These are phyloP conservation scores for Hyaloraphidium curvatum DNA, from an alignment of 192 early-diverging fungal genomes.

Conservation along the genomic window DNA sequence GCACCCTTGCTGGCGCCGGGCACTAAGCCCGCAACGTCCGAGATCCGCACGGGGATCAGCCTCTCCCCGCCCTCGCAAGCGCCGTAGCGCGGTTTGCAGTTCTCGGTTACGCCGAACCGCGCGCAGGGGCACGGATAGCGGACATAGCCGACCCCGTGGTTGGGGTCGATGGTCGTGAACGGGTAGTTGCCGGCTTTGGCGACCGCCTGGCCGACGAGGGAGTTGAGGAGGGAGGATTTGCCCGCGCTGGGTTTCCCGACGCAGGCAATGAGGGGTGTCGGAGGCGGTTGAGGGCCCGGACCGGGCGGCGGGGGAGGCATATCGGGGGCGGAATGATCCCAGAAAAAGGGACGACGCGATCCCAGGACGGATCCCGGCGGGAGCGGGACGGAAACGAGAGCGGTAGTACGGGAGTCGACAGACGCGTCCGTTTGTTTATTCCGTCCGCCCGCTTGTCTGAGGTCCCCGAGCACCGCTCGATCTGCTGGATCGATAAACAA, in stretches of 20 bases:
- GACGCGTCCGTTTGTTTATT: not conserved
- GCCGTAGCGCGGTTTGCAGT: conserved; percentile 58
- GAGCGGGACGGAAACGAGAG: not conserved
- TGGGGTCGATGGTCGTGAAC: conserved; percentile 73
- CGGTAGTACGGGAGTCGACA: not conserved
- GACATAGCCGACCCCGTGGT: conserved; percentile 59
- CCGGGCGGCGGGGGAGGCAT: not conserved
- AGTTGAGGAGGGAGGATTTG: conserved; percentile 61
- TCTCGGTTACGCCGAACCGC: conserved; percentile 21
- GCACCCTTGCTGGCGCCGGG: conserved; percentile 47
- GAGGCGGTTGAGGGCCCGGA: not conserved
- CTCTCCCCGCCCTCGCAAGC: conserved; percentile 42
- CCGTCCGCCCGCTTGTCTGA: not conserved
- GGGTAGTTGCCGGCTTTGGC: conserved; percentile 74
- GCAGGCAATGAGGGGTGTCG: conserved; percentile 10
- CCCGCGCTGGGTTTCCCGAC: conserved; percentile 40
- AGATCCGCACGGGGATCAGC: conserved; percentile 43
- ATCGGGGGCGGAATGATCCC: not conserved
- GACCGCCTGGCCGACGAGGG: conserved; percentile 46
- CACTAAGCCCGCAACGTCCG: conserved; percentile 70
- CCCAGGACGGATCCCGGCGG: not conserved
- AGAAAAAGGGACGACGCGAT: not conserved
- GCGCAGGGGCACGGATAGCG: conserved; percentile 52
- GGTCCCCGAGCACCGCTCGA: no score
- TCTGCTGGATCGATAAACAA: no score